A percentile compares a stretch with the other conserved stretches of the same genome.
These are phyloP conservation scores for Wallacemonas sp. DNA, from an alignment of 208 protist species.

Conservation along the genomic window DNA sequence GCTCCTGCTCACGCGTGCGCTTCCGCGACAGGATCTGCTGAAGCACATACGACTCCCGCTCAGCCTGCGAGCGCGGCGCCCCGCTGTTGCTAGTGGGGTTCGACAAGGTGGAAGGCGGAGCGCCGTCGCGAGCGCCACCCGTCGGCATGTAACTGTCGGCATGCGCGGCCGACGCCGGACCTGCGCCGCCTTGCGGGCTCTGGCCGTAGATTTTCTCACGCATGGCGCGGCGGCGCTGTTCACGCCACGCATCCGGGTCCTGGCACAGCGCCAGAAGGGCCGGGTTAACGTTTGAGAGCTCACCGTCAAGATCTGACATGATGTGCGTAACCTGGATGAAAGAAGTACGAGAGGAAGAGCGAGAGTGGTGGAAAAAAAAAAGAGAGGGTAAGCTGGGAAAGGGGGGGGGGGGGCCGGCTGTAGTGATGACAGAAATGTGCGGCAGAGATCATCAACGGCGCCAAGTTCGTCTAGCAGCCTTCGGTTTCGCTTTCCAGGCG, in stretches of 20 bases:
- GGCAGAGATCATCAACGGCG: too few species aligned
- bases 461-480: too few species aligned
- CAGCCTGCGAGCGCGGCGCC: conserved; percentile 23
- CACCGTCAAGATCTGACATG: conserved; percentile 61
- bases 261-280: conserved; percentile 63
- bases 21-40: conserved; percentile 69
- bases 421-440: too few species aligned
- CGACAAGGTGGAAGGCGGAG: background rate
- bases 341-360: background rate
- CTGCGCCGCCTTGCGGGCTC: background rate
- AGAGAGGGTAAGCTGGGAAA: too few species aligned
- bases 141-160: conserved; percentile 17
- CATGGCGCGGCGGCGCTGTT: conserved; percentile 76
- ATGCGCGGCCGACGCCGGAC: background rate
- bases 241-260: conserved; percentile 67
- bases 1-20: conserved; percentile 45
- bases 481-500: too few species aligned
- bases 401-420: too few species aligned
- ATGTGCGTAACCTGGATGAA: background rate
- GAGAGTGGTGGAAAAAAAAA: background rate
- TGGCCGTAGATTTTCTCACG: conserved; percentile 66
- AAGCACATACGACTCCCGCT: conserved; percentile 64
- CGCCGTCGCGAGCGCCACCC: background rate
- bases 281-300: conserved; percentile 71
- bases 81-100: background rate